Evolutionary conservation across 2,329 filamentous ascomycete species (phyloP).

Genomic region (Ceratocystis destructans): DNA sequence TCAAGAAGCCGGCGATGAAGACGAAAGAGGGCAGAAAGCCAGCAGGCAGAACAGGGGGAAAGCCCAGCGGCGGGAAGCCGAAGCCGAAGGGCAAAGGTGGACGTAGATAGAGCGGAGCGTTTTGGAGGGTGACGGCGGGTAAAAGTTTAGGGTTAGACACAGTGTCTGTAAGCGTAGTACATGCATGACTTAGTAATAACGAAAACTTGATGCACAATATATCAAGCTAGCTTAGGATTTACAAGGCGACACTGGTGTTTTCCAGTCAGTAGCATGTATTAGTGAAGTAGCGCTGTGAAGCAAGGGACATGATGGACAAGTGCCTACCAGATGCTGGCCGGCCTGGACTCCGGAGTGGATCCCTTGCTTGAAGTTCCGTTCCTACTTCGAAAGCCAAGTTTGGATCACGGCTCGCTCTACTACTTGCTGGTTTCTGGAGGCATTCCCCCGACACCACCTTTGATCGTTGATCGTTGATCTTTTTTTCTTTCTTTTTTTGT

Average conservation of each 20-base stretch:
- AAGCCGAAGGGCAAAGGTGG: slow-evolving; percentile 21
- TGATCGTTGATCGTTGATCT: neutral
- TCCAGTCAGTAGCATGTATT: neutral
- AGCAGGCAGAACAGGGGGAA: slow-evolving; percentile 25
- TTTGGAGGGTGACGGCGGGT: neutral
- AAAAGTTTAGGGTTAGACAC: neutral
- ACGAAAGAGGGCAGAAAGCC: slow-evolving; percentile 22
- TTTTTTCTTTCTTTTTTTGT: neutral
- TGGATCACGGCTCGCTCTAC: too few species aligned
- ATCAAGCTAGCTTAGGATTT: neutral
- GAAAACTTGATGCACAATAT: neutral
- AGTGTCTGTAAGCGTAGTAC: neutral
- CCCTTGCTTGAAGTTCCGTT: neutral
- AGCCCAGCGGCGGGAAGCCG: slow-evolving; percentile 21
- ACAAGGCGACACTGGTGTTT: neutral
- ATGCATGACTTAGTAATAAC: slow-evolving; percentile 5
- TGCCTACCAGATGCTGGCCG: neutral
- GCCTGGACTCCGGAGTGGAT: neutral
- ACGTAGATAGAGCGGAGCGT: slow-evolving; percentile 17
- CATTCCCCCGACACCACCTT: too few species aligned
- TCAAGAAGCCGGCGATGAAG: slow-evolving; percentile 17
- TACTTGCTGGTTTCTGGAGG: too few species aligned
- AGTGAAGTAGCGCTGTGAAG: too few species aligned
- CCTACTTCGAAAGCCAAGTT: neutral
- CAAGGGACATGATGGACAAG: too few species aligned